These are phyloP conservation scores for Tubosaeta sp. DNA, from an alignment of 768 basidiomycete genomes.

Conservation along the genomic window DNA sequence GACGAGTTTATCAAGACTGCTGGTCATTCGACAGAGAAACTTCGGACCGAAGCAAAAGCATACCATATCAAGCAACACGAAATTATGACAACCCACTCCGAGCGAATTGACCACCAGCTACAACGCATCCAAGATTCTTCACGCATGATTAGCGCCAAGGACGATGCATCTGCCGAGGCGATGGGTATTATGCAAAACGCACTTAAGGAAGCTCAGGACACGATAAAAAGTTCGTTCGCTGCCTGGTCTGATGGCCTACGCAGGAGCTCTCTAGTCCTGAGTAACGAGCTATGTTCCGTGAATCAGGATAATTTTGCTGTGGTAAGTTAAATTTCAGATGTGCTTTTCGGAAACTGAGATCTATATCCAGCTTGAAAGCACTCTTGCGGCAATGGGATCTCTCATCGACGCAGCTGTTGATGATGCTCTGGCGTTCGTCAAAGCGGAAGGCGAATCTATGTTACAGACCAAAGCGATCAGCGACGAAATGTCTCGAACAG, in stretches of 20 bases:
- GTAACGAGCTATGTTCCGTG: slow-evolving; percentile 41
- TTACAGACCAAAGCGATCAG: slow-evolving; percentile 46
- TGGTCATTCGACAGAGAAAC: slow-evolving; percentile 45
- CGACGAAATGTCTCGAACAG: slow-evolving; percentile 42
- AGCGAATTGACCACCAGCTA: slow-evolving; percentile 56
- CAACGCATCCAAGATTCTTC: slow-evolving; percentile 50
- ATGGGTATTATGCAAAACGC: slow-evolving; percentile 43
- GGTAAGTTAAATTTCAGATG: slow-evolving; percentile 28
- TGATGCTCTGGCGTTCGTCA: slow-evolving; percentile 55
- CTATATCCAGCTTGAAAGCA: slow-evolving; percentile 45
- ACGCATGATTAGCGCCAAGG: slow-evolving; percentile 50
- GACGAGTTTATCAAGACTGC: slow-evolving; percentile 58
- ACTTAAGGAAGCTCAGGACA: slow-evolving; percentile 50
- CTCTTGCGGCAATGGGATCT: slow-evolving; percentile 53
- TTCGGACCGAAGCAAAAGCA: slow-evolving; percentile 53
- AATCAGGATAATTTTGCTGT: slow-evolving; percentile 43
- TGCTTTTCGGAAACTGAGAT: slow-evolving; percentile 3
- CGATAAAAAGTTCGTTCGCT: slow-evolving; percentile 47
- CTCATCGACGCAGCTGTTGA: slow-evolving; percentile 57
- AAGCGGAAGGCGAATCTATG: slow-evolving; percentile 49
- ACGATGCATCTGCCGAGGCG: slow-evolving; percentile 51
- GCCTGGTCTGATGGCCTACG: slow-evolving; percentile 56
- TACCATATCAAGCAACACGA: slow-evolving; percentile 56
- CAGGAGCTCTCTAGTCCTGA: slow-evolving; percentile 44
- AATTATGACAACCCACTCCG: slow-evolving; percentile 44